phyloP scores from a whole-genome alignment of 441 rosid species.

The Capsella rubella region DNA sequence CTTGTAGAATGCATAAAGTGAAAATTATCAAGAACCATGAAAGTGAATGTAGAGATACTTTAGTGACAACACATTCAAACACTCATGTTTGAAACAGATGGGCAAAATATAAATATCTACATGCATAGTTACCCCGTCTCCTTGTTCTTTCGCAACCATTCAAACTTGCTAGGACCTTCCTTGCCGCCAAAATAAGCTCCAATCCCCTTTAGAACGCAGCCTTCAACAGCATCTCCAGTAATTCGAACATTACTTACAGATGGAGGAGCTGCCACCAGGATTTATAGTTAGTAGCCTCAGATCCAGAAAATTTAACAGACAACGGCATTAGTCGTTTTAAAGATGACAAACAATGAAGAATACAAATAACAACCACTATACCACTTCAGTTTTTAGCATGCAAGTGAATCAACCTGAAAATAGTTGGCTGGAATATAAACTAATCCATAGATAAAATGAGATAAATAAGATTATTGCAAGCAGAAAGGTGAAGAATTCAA shows the following conservation, averaged over 20 bases:
- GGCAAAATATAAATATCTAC: constrained; percentile 1
- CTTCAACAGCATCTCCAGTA: constrained; percentile 91
- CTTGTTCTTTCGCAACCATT: constrained; percentile 84
- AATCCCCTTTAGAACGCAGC: constrained; percentile 74
- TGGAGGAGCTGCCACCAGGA: constrained; percentile 84
- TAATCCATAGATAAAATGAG: constrained; percentile 16
- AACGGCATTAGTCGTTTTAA: not conserved
- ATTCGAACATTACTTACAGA: constrained; percentile 81
- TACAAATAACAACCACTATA: not conserved
- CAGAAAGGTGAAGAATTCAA: constrained; percentile 12
- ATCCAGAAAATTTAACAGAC: constrained; percentile 11
- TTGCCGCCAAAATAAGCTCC: constrained; percentile 98
- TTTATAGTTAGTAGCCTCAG: constrained; percentile 39
- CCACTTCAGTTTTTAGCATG: constrained; percentile 15
- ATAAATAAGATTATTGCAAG: constrained; percentile 18
- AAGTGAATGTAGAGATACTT: constrained; percentile 15
- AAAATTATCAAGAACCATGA: constrained; percentile 18
- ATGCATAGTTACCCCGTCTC: constrained; percentile 67
- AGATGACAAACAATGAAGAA: constrained; percentile 3
- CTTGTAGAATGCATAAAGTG: not conserved
- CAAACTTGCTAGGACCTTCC: constrained; percentile 99
- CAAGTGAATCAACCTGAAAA: constrained; percentile 1
- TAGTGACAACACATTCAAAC: constrained; percentile 10
- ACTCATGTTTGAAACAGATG: constrained; percentile 7
- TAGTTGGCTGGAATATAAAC: not conserved